Base-by-base conservation (phyloP, 2,329 filamentous ascomycete species). In the Diaporthe aspalathi region DNA sequence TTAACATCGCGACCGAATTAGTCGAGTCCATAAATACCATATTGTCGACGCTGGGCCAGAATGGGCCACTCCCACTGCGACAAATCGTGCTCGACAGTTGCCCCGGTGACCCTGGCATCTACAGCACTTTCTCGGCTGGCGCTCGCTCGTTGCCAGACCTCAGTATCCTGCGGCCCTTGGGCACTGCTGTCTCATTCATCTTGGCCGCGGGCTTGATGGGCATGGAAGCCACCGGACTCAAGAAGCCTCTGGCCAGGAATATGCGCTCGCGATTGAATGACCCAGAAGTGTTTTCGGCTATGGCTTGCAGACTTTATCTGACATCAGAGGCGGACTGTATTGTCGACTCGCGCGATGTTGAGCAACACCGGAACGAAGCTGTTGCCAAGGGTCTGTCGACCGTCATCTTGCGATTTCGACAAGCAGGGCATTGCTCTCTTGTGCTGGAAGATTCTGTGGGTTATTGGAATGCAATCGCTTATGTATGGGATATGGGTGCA, bases 31-130 rank as follows among this genome's bases (percentile, higher is more conserved):
- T 63, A 32, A 72, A 72, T 29, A 54, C 38, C 22, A 47, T 68
- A 16, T 38, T 72, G 27, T 8, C 53, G 16, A 53, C 49, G 0
- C 16, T 65, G 40, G 71, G 71, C 24, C 32, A 53, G 8, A 20
- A 67, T 24, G 32, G 16, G 29, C 71, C 71, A 8, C 47, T 72
- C 7, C 60, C 62, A 9, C 22, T 72, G 27, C 50, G 68, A 35
- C 71, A 72, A 20, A 56, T 72, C 38, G 63, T 72, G 8, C n/a
- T 72, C 12, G 71, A 72, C 35, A 70, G 71, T 35, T 72, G 62
- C 32, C 71, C 71, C 9, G 71, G 71, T 1, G 68, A 72, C 4
- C 62, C 49, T 29, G 68, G 49, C 16, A 54, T 70, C 29, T 32
- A 27, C 6, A 63, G 63, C 38, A 70, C 47, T 43, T 67, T 62